Percentiles rank a stretch among this genome's conserved stretches.
Evolutionary conservation across 352 stramenopile genomes (phyloP).

Genomic region (Phytophthora pisi): DNA sequence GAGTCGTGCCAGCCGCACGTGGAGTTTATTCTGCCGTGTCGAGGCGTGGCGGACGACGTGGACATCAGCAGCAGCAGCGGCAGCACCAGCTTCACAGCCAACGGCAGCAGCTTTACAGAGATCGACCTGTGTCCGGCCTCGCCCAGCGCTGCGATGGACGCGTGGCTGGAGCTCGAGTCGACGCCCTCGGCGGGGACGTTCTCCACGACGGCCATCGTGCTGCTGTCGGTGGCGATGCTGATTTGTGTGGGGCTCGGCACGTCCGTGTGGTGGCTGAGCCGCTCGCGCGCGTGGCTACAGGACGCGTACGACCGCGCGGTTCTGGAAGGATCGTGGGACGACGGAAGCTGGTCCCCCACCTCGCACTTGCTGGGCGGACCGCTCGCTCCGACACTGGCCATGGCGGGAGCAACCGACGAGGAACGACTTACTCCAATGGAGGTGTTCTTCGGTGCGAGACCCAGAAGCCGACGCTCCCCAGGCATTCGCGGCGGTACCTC

Average conservation of each 20-base stretch:
- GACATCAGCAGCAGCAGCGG: constrained; percentile 21
- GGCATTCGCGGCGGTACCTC: constrained; percentile 29
- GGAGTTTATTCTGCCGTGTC: constrained; percentile 74
- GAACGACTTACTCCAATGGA: constrained; percentile 58
- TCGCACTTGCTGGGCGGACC: constrained; percentile 41
- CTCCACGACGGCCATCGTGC: constrained; percentile 57
- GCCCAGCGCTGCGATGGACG: constrained; percentile 50
- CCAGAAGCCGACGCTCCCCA: constrained; percentile 38
- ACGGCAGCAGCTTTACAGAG: constrained; percentile 37
- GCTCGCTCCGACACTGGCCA: constrained; percentile 26
- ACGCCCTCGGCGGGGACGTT: constrained; percentile 47
- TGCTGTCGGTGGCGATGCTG: constrained; percentile 47
- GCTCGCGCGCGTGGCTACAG: constrained; percentile 44
- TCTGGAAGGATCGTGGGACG: constrained; percentile 37
- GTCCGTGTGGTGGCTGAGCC: constrained; percentile 61
- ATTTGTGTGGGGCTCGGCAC: constrained; percentile 41
- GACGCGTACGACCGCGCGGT: constrained; percentile 41
- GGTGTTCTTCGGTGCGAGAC: constrained; percentile 50
- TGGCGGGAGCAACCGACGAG: constrained; percentile 25
- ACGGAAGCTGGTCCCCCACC: constrained; percentile 39
- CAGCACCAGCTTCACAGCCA: constrained; percentile 17
- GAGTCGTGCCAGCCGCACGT: constrained; percentile 54
- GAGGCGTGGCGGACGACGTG: constrained; percentile 43
- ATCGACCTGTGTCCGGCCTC: constrained; percentile 48
- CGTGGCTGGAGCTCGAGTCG: constrained; percentile 58